Conservation (phyloP, 805 yeast genomes). For the Saccharomyces mikatae region DNA sequence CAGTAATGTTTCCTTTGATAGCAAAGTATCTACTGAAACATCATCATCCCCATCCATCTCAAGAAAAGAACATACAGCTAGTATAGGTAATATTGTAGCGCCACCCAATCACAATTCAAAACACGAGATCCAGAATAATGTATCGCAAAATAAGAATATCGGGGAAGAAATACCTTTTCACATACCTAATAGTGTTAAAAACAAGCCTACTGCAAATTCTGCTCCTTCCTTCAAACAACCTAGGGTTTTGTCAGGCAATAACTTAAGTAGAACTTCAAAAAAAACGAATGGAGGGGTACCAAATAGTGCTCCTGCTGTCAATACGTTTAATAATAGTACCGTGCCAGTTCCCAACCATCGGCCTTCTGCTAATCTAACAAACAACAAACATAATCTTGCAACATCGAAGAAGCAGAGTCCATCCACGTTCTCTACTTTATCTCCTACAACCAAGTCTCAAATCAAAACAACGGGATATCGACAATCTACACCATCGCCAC, state of each 20-base stretch:
- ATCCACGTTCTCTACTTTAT: not conserved
- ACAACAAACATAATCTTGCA: not conserved
- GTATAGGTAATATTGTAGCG: not conserved
- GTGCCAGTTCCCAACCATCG: not conserved
- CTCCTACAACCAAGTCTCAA: not conserved
- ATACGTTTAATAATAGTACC: not conserved
- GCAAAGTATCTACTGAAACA: constrained; percentile 1
- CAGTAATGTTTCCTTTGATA: constrained; percentile 5
- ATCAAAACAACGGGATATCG: not conserved
- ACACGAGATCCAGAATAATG: not conserved
- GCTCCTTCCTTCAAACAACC: not conserved
- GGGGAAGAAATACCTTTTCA: not conserved
- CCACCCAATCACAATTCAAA: not conserved
- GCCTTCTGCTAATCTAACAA: not conserved
- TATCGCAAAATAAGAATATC: not conserved
- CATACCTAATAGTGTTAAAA: not conserved
- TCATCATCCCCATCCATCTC: constrained; percentile 1
- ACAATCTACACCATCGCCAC: constrained; percentile 4
- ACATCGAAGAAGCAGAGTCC: not conserved
- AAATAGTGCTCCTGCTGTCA: not conserved
- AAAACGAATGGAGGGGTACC: not conserved
- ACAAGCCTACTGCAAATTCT: not conserved
- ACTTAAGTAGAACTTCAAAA: not conserved
- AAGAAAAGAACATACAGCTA: constrained; percentile 1
- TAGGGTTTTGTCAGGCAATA: not conserved